Evolutionary conservation across 2,329 filamentous ascomycete species (phyloP).

Genomic region (Botrytis paeoniae): DNA sequence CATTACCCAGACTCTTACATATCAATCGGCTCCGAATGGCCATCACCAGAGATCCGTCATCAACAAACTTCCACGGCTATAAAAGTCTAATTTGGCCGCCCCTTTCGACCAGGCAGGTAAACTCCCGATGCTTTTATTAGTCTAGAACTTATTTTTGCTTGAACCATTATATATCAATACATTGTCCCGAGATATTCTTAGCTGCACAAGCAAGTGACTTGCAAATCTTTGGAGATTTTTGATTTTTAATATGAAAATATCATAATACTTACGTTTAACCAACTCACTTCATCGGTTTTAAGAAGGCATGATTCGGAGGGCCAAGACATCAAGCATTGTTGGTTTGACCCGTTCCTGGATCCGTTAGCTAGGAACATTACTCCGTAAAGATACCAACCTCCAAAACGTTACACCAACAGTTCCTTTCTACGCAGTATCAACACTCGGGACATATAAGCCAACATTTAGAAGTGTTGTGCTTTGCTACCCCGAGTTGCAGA

Average conservation of each 20-base stretch:
- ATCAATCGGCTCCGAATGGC: neutral
- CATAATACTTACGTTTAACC: neutral
- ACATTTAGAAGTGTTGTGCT: neutral
- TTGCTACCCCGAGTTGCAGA: slow-evolving; percentile 11
- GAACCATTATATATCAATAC: neutral
- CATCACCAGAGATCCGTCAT: neutral
- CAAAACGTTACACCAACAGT: neutral
- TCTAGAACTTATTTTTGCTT: neutral
- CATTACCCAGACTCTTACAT: neutral
- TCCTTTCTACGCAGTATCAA: neutral
- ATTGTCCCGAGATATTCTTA: neutral
- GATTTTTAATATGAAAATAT: neutral
- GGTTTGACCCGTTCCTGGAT: neutral
- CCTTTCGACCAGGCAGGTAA: neutral
- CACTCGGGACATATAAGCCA: neutral
- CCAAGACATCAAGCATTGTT: slow-evolving; percentile 2
- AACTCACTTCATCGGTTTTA: slow-evolving; percentile 6
- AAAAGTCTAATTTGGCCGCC: neutral
- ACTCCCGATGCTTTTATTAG: neutral
- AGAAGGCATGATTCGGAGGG: neutral
- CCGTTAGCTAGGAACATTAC: neutral
- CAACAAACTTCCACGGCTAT: neutral
- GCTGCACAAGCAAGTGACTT: neutral
- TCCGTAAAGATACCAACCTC: neutral
- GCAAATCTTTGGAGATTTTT: neutral